Evolutionary conservation across 2,329 filamentous ascomycete genomes (phyloP), one percentile per base, ranked within the genome.

Genomic region (Dactylellina haptotyla): DNA sequence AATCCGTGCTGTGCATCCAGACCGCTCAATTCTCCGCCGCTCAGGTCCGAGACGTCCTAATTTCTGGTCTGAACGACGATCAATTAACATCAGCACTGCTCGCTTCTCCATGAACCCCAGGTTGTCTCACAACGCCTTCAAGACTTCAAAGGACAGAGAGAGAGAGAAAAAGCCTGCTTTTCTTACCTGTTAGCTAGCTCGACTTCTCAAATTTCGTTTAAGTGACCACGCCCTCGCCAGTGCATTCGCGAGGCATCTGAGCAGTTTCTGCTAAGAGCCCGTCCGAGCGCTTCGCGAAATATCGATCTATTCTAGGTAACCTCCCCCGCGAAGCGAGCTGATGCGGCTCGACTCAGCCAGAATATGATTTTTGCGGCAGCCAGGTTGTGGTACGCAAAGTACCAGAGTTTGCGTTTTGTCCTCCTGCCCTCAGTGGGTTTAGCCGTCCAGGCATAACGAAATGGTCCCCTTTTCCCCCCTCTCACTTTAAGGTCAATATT

Each of bases 41-140:
- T 71, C 66, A 72, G 67, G 59, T 72, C 43, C 48, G 48, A 46
- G n/a, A 16, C 50, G 39, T 43, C 41, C 20, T 28, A 37, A 51
- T 20, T 4, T 54, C 28, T 16, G 5, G 45, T 51, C 20, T 51
- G 43, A 58, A 50, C 30, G 26, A 48, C 14, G 34, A 72, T 72
- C 51, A 41, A 41, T 63, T 30, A 57, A 43, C 9, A 64, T 72
- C 51, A 64, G 58, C 53, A 58, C 39, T 37, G 10, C 57, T 64
- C 67, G 59, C 59, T 64, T 53, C 46, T 30, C 20, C 39, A 53
- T 8, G n/a, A n/a, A 53, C 26, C 43, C 51, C 37, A 53, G 56
- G 16, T 37, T 65, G 62, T 57, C 28, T 66, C 23, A 41, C 41
- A 41, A n/a, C n/a, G n/a, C n/a, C n/a, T n/a, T n/a, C n/a, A n/a